phyloP scores from a whole-genome alignment of 2,329 filamentous ascomycete genomes.

The Cladosporium sp. region DNA sequence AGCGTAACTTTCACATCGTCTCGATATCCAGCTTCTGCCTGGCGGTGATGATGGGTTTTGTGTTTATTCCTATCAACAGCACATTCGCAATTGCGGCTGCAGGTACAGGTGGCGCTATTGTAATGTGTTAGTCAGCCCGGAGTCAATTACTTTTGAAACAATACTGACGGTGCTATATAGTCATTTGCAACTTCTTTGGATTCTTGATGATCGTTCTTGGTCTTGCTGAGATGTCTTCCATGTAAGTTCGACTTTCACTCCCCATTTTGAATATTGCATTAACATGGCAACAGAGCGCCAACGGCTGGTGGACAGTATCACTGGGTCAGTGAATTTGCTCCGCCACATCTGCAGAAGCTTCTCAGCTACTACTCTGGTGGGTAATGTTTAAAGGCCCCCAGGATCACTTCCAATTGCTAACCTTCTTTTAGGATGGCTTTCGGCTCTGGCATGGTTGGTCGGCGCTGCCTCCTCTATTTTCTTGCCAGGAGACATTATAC shows the following conservation, averaged over 20 bases:
- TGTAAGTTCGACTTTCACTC: conserved; percentile 11
- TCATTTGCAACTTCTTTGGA: conserved; percentile 13
- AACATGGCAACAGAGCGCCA: conserved; percentile 17
- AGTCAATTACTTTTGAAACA: background rate
- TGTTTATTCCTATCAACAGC: conserved; percentile 24
- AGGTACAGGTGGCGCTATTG: conserved; percentile 2
- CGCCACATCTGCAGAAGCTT: conserved; percentile 24
- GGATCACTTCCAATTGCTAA: background rate
- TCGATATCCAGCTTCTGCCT: conserved; percentile 23
- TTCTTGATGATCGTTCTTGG: conserved; percentile 27
- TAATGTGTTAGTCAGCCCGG: background rate
- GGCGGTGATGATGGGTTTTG: conserved; percentile 27
- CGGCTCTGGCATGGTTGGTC: conserved; percentile 33
- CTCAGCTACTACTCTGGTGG: conserved; percentile 16
- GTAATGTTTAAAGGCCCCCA: background rate
- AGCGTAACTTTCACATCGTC: conserved; percentile 15
- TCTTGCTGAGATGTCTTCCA: conserved; percentile 30
- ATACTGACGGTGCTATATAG: background rate
- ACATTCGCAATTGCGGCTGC: conserved; percentile 6
- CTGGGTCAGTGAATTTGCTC: conserved; percentile 30
- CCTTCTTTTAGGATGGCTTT: conserved; percentile 26
- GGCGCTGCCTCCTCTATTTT: conserved; percentile 32
- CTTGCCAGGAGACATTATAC: conserved; percentile 33
- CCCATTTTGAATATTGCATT: background rate
- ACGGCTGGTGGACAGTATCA: conserved; percentile 29